These are phyloP conservation scores for Vigna radiata DNA, from an alignment of 306 rosid species.

Conservation along the genomic window DNA sequence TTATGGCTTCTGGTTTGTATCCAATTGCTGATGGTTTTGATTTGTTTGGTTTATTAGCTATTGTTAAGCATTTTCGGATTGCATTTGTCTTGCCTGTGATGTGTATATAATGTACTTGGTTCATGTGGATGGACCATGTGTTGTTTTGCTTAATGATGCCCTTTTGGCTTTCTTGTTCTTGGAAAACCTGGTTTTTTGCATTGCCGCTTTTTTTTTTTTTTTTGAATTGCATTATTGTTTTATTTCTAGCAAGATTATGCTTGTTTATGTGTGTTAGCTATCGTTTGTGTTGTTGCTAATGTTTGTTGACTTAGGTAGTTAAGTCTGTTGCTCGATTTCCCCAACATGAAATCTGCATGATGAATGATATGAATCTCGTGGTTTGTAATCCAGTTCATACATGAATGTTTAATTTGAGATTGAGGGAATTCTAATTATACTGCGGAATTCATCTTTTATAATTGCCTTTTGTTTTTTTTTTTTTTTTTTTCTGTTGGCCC, in stretches of 20 bases:
- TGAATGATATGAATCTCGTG: background rate
- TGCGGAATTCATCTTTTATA: background rate
- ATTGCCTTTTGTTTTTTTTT: no score
- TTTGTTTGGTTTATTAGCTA: conserved; percentile 23
- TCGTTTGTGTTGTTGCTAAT: background rate
- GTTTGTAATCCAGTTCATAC: conserved; percentile 21
- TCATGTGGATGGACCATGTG: conserved; percentile 6
- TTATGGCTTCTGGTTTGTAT: conserved; percentile 77
- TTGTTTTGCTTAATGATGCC: conserved; percentile 36
- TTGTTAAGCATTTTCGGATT: conserved; percentile 14
- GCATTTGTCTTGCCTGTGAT: background rate
- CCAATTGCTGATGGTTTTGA: conserved; percentile 27
- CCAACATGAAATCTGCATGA: conserved; percentile 13
- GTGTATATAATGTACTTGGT: conserved; percentile 14
- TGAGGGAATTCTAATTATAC: conserved; percentile 17
- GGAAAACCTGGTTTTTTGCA: background rate
- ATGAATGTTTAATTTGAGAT: conserved; percentile 23
- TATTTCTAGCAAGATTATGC: background rate
- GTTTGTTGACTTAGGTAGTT: conserved; percentile 17
- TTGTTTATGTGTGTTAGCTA: background rate
- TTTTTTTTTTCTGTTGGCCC: background rate
- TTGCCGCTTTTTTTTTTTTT: background rate
- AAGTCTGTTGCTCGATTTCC: conserved; percentile 17
- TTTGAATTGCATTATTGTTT: conserved; percentile 4
- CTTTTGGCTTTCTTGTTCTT: conserved; percentile 31